Evolutionary conservation across 768 basidiomycete species (phyloP).

Genomic region (Mycena rosella): DNA sequence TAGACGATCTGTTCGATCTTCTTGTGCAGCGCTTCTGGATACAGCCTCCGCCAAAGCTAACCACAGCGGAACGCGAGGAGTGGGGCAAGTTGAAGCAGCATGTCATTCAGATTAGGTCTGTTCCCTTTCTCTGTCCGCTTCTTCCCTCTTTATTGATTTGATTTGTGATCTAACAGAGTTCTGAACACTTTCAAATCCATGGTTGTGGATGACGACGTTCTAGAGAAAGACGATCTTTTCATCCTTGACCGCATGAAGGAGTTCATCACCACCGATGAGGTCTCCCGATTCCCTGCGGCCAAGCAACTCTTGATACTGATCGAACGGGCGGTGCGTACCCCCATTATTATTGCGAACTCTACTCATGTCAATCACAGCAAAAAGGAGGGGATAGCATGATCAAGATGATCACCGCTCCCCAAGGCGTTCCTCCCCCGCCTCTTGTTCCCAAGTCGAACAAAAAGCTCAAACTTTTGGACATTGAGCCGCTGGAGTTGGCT

Average conservation of each 20-base stretch:
- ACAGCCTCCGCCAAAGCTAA: conserved; percentile 76
- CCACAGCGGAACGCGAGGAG: conserved; percentile 70
- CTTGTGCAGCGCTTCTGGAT: conserved; percentile 87
- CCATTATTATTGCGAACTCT: conserved; percentile 14
- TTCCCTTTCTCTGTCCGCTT: conserved; percentile 20
- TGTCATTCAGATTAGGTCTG: conserved; percentile 88
- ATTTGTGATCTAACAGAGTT: conserved; percentile 67
- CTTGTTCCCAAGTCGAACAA: conserved; percentile 79
- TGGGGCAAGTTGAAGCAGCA: conserved; percentile 92
- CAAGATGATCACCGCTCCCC: conserved; percentile 67
- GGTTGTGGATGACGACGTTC: conserved; percentile 84
- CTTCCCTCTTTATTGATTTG: conserved; percentile 21
- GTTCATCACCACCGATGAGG: conserved; percentile 78
- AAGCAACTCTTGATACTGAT: conserved; percentile 82
- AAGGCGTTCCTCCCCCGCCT: conserved; percentile 77
- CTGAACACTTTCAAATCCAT: conserved; percentile 93
- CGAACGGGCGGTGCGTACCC: conserved; percentile 78
- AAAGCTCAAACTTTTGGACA: conserved; percentile 85
- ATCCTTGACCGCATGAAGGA: conserved; percentile 87
- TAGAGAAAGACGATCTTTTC: conserved; percentile 88
- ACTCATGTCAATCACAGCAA: conserved; percentile 47
- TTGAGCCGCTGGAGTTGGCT: conserved; percentile 91
- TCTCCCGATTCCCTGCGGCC: conserved; percentile 74
- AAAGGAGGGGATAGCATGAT: conserved; percentile 67
- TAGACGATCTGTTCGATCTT: conserved; percentile 85